Percentiles rank a stretch among this genome's conserved stretches.
Conservation (phyloP, 148 eudicot species). For the Suaeda aralocaspica region DNA sequence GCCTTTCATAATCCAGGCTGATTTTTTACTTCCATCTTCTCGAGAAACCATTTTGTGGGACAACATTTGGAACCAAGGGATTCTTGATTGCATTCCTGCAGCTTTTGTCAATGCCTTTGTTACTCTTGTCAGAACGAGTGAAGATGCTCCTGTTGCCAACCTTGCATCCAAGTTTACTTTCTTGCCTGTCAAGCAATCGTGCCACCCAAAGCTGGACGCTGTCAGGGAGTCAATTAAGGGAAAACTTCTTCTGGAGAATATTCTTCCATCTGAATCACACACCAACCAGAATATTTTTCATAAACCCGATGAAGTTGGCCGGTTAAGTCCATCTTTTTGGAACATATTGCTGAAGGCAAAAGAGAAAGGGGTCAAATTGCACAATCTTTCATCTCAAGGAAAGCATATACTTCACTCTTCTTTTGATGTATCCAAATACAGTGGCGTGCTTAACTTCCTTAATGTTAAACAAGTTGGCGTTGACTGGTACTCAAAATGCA, state of each 20-base stretch:
- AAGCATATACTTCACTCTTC: slow-evolving; percentile 43
- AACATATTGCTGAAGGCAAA: slow-evolving; percentile 40
- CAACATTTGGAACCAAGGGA: slow-evolving; percentile 61
- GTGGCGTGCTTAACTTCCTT: slow-evolving; percentile 42
- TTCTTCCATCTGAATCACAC: slow-evolving; percentile 49
- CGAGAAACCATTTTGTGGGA: slow-evolving; percentile 65
- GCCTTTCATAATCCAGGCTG: slow-evolving; percentile 67
- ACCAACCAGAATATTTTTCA: slow-evolving; percentile 42
- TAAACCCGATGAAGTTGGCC: slow-evolving; percentile 54
- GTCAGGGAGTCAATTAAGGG: slow-evolving; percentile 38
- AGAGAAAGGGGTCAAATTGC: slow-evolving; percentile 33
- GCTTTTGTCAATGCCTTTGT: slow-evolving; percentile 54
- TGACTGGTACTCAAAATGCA: slow-evolving; percentile 66
- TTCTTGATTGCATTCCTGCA: slow-evolving; percentile 54
- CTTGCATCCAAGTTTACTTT: slow-evolving; percentile 44
- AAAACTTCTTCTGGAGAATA: slow-evolving; percentile 36
- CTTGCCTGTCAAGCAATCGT: slow-evolving; percentile 37
- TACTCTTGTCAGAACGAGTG: slow-evolving; percentile 36
- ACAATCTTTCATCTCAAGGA: slow-evolving; percentile 63
- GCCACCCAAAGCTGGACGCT: slow-evolving; percentile 37
- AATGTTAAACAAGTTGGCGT: slow-evolving; percentile 37
- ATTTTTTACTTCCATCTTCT: slow-evolving; percentile 66
- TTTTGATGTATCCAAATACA: slow-evolving; percentile 45
- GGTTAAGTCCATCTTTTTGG: slow-evolving; percentile 52
- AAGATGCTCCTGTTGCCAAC: slow-evolving; percentile 39